A percentile compares a stretch with the other conserved stretches of the same genome.
Conservation (phyloP, 768 basidiomycete species). For the Rickenella mellea region DNA sequence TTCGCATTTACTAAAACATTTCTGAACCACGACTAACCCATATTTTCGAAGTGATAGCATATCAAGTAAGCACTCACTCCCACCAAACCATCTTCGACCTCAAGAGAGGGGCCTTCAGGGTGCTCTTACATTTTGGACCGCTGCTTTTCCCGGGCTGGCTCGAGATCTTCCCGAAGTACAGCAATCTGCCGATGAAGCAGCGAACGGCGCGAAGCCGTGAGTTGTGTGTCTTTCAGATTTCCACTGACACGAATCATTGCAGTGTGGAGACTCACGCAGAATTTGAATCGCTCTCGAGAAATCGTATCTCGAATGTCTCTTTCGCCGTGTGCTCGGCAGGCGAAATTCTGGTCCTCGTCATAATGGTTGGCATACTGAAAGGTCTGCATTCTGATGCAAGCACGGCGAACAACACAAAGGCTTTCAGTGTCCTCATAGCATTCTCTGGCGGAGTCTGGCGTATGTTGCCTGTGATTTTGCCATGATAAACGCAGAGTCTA, state of each 20-base stretch:
- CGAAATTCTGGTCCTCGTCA: conserved; percentile 56
- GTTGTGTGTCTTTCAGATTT: conserved; percentile 3
- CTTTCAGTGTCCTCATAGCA: conserved; percentile 69
- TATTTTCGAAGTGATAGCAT: conserved; percentile 47
- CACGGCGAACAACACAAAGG: conserved; percentile 64
- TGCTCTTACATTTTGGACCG: conserved; percentile 73
- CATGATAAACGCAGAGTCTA: neutral
- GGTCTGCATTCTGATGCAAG: conserved; percentile 51
- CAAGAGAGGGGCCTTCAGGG: too few relatives aligned
- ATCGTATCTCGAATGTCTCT: conserved; percentile 68
- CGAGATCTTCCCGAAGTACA: conserved; percentile 63
- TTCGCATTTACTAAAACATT: too few relatives aligned
- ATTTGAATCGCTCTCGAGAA: conserved; percentile 56
- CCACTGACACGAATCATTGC: neutral
- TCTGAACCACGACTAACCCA: too few relatives aligned
- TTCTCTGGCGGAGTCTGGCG: conserved; percentile 73
- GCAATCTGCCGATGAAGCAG: conserved; percentile 32
- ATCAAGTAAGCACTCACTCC: conserved; percentile 35
- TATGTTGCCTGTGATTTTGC: conserved; percentile 21
- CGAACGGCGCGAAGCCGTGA: conserved; percentile 38
- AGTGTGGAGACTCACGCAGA: conserved; percentile 42
- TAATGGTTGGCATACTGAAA: conserved; percentile 71
- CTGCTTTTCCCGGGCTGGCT: conserved; percentile 71
- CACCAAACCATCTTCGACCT: conserved; percentile 1
- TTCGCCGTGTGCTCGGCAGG: conserved; percentile 63